These are phyloP conservation scores for Aspergillus texensis DNA, from an alignment of 2,329 filamentous ascomycete species.

Conservation along the genomic window DNA sequence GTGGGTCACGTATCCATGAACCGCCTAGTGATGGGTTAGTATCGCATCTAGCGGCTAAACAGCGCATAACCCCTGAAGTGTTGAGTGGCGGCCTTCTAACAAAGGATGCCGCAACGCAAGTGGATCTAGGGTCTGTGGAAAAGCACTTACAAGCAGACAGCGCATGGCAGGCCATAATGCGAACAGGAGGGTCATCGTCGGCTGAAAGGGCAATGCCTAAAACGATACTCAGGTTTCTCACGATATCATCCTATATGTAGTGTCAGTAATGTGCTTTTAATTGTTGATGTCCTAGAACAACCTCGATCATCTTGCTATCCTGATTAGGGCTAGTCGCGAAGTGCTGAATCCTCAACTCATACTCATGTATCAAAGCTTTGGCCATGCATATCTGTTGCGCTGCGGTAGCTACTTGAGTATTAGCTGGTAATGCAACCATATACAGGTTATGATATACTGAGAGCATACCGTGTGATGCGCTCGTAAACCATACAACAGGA, in stretches of 20 bases:
- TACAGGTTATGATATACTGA: neutral
- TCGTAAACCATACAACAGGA: slow-evolving; percentile 37
- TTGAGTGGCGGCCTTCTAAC: neutral
- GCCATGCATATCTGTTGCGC: slow-evolving; percentile 38
- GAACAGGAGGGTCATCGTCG: slow-evolving; percentile 36
- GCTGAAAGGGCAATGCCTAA: slow-evolving; percentile 38
- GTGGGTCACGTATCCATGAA: slow-evolving; percentile 34
- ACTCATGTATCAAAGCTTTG: slow-evolving; percentile 31
- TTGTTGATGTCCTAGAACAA: slow-evolving; percentile 13
- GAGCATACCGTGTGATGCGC: slow-evolving; percentile 33
- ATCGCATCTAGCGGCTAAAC: neutral
- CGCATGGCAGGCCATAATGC: slow-evolving; percentile 38
- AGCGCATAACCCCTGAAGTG: neutral
- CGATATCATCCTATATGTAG: slow-evolving; percentile 27
- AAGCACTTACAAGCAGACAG: slow-evolving; percentile 34
- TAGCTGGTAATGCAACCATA: neutral
- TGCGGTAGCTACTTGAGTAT: slow-evolving; percentile 29
- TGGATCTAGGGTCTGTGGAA: neutral
- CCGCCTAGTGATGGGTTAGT: slow-evolving; percentile 22
- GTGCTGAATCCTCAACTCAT: slow-evolving; percentile 24
- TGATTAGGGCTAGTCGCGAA: slow-evolving; percentile 15
- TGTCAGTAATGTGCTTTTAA: slow-evolving; percentile 12
- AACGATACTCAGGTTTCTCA: slow-evolving; percentile 32
- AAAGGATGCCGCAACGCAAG: neutral
- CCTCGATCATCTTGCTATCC: slow-evolving; percentile 25